These are phyloP conservation scores for Artemisia tridentata DNA, from an alignment of 129 eudicot genomes.

Conservation along the genomic window DNA sequence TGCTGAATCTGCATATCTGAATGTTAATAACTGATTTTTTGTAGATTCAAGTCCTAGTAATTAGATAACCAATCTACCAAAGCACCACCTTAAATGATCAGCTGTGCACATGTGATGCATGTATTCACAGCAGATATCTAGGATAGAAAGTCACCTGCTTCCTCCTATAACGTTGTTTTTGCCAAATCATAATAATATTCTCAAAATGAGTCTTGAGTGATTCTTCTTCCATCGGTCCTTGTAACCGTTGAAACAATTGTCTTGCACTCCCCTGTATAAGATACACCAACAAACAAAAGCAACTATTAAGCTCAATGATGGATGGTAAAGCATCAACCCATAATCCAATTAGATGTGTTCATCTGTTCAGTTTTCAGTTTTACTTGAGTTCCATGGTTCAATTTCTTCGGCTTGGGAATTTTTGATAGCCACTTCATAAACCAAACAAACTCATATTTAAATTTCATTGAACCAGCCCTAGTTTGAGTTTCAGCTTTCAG, in stretches of 20 bases:
- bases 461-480: too few relatives aligned
- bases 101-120: not conserved
- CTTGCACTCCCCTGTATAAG: conserved; percentile 88
- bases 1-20: too few relatives aligned
- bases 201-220: conserved; percentile 81
- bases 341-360: not conserved
- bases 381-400: too few relatives aligned
- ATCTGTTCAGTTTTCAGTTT: too few relatives aligned
- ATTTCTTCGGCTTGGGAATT: too few relatives aligned
- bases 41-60: too few relatives aligned
- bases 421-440: too few relatives aligned
- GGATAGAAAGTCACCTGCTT: conserved; percentile 47
- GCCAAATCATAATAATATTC: conserved; percentile 57
- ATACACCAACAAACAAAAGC: conserved; percentile 24
- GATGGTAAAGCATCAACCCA: not conserved
- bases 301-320: conserved; percentile 11
- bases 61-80: too few relatives aligned
- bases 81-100: too few relatives aligned
- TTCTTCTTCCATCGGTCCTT: conserved; percentile 92
- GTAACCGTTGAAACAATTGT: conserved; percentile 84
- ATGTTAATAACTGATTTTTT: too few relatives aligned
- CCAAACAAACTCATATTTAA: too few relatives aligned
- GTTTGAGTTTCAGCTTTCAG: too few relatives aligned
- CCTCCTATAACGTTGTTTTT: conserved; percentile 52
- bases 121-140: not conserved